Evolutionary conservation across 73 alveolate species (phyloP).

Genomic region (Uronychia setigera): DNA sequence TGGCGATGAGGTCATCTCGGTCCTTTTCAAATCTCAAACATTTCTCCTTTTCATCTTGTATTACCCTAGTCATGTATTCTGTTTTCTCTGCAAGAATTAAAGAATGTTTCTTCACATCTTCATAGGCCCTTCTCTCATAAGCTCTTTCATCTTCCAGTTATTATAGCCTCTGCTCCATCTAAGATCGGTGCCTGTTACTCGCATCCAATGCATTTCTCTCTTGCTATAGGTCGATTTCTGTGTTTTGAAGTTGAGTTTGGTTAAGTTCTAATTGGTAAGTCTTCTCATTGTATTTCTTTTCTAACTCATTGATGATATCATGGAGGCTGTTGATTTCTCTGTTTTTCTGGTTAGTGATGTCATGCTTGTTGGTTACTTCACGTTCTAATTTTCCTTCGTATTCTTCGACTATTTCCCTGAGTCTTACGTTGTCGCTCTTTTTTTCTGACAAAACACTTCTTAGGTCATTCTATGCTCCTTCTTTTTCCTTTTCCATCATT

Average conservation of each 20-base stretch:
- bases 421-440: neutral
- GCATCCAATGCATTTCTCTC: neutral
- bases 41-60: neutral
- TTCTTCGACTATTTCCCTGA: neutral
- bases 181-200: neutral
- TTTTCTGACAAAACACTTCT: neutral
- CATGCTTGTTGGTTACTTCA: neutral
- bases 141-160: neutral
- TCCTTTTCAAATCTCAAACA: neutral
- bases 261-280: neutral
- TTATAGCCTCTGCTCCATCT: neutral
- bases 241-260: neutral
- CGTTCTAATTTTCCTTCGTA: neutral
- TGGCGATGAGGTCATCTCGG: neutral
- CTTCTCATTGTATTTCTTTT: neutral
- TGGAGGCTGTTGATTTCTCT: neutral
- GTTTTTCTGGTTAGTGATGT: neutral
- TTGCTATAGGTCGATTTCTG: neutral
- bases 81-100: neutral
- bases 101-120: neutral
- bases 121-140: neutral
- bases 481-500: neutral
- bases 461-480: neutral
- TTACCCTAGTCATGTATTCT: neutral
- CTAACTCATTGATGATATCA: neutral